Conservation (phyloP, 75 land plant species). For the Gnetum montanum region DNA sequence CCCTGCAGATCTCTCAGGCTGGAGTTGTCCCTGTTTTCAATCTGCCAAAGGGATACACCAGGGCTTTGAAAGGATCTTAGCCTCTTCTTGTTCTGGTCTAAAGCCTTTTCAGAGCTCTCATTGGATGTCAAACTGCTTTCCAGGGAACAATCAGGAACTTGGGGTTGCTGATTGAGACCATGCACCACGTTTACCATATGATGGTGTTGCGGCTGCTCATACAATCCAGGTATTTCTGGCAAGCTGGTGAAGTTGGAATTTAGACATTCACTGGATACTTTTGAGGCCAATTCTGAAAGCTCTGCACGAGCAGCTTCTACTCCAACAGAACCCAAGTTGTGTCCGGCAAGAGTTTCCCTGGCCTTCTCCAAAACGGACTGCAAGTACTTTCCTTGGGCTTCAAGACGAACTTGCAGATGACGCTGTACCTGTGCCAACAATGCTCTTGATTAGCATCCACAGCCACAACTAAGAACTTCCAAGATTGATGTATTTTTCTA, state of each 20-base stretch:
- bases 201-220: constrained; percentile 6
- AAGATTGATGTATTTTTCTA: no score
- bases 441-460: no score
- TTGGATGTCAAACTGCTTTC: constrained; percentile 59
- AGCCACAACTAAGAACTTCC: no score
- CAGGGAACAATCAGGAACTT: constrained; percentile 21
- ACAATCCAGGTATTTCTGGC: constrained; percentile 11
- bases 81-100: constrained; percentile 1
- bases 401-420: constrained; percentile 87
- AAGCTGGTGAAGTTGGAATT: constrained; percentile 23
- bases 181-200: constrained; percentile 1
- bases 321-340: constrained; percentile 32
- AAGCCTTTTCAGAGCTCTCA: constrained; percentile 31
- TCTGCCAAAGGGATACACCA: constrained; percentile 1
- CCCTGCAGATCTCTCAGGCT: background rate
- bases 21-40: constrained; percentile 1
- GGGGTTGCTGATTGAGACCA: constrained; percentile 5
- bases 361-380: constrained; percentile 81
- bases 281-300: constrained; percentile 68
- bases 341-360: constrained; percentile 66
- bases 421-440: constrained; percentile 64
- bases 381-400: constrained; percentile 94
- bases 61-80: background rate
- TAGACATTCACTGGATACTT: constrained; percentile 32
- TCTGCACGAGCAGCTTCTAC: constrained; percentile 68